Percentiles rank a stretch among this genome's conserved stretches.
phyloP scores from a whole-genome alignment of 306 rosid genomes.

The Quercus robur region DNA sequence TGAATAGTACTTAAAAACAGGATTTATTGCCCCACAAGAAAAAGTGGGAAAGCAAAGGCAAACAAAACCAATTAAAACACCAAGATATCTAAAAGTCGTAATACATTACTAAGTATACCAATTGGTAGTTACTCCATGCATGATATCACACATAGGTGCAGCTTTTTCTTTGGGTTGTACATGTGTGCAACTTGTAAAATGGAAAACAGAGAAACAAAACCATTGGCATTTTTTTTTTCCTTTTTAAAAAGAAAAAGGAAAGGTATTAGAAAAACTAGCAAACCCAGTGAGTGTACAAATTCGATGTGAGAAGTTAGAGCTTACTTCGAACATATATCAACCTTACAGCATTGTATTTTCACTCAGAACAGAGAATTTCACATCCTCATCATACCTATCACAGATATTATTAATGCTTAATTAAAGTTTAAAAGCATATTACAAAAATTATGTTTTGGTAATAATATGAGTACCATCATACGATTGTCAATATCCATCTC shows the following conservation, averaged over 20 bases:
- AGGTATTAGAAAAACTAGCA: neutral
- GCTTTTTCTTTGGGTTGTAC: neutral
- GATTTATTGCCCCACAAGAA: neutral
- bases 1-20: neutral
- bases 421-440: neutral
- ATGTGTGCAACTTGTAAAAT: neutral
- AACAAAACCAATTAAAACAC: neutral
- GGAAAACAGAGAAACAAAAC: neutral
- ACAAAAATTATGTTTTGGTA: conserved; percentile 14
- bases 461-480: conserved; percentile 68
- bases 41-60: neutral
- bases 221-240: too few relatives aligned
- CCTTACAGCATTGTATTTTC: neutral
- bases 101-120: neutral
- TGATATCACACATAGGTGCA: neutral
- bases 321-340: neutral
- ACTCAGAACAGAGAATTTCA: neutral
- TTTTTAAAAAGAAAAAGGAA: neutral
- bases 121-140: neutral
- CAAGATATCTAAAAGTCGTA: neutral
- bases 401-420: neutral
- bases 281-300: neutral
- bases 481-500: conserved; percentile 99
- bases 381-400: conserved; percentile 16
- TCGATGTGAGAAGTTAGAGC: neutral